Conservation (phyloP, 495 filamentous ascomycete species). For the Massariosphaeria phaeospora region DNA sequence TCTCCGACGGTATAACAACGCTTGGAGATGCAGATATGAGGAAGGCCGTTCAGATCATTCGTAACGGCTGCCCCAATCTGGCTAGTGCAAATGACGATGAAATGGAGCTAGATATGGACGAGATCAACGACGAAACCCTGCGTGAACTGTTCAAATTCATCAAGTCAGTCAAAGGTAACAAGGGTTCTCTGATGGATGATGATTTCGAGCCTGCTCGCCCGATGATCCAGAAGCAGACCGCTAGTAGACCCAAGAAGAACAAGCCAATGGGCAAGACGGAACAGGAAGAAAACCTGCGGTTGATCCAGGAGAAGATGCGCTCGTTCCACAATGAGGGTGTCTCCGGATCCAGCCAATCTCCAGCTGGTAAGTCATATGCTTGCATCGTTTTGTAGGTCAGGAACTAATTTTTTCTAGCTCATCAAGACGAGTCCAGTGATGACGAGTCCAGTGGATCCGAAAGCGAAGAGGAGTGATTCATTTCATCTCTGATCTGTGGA, state of each 20-base stretch:
- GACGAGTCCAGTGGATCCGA: slow-evolving; percentile 39
- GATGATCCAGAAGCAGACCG: slow-evolving; percentile 42
- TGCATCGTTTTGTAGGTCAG: background rate
- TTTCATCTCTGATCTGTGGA: no score
- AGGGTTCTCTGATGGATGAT: slow-evolving; percentile 33
- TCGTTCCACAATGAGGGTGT: slow-evolving; percentile 26
- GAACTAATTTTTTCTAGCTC: slow-evolving; percentile 15
- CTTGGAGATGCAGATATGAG: slow-evolving; percentile 69
- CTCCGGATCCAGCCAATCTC: slow-evolving; percentile 29
- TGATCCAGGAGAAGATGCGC: slow-evolving; percentile 58
- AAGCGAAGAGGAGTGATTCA: slow-evolving; percentile 39
- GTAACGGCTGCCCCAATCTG: slow-evolving; percentile 74
- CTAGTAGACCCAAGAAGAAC: slow-evolving; percentile 83
- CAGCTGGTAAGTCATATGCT: slow-evolving; percentile 32
- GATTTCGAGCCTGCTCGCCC: slow-evolving; percentile 41
- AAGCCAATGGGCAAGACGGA: slow-evolving; percentile 96
- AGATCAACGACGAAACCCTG: slow-evolving; percentile 68
- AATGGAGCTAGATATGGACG: slow-evolving; percentile 87
- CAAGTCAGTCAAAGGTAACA: slow-evolving; percentile 47
- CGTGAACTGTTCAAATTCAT: slow-evolving; percentile 71
- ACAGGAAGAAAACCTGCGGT: slow-evolving; percentile 81
- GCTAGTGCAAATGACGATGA: slow-evolving; percentile 75
- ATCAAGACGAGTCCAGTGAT: slow-evolving; percentile 35
- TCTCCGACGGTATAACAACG: slow-evolving; percentile 71
- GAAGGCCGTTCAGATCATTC: slow-evolving; percentile 82